phyloP scores from a whole-genome alignment of 441 rosid genomes.

The Adansonia madagascariensis region DNA sequence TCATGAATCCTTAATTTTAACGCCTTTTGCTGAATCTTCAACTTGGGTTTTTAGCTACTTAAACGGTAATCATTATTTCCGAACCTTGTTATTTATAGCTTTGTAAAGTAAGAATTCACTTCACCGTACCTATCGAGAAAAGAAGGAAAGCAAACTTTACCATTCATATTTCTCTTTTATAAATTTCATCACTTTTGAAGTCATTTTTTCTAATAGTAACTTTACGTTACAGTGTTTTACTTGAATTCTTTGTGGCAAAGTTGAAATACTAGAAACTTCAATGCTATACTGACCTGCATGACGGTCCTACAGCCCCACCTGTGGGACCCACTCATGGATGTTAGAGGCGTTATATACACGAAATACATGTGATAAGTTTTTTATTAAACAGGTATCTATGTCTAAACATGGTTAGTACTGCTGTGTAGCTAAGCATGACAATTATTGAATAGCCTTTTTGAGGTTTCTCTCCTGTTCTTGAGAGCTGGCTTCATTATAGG shows the following conservation, averaged over 20 bases:
- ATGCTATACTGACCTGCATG: neutral
- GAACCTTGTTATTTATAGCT: neutral
- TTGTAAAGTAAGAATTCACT: neutral
- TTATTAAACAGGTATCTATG: neutral
- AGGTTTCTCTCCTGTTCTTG: constrained; percentile 1
- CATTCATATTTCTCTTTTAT: neutral
- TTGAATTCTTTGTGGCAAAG: neutral
- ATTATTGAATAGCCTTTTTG: constrained; percentile 22
- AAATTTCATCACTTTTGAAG: constrained; percentile 11
- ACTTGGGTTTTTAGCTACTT: neutral
- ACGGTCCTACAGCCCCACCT: neutral
- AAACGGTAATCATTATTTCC: neutral
- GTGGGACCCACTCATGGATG: constrained; percentile 23
- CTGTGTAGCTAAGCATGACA: neutral
- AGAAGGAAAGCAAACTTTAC: neutral
- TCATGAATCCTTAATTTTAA: constrained; percentile 6
- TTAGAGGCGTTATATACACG: constrained; percentile 9
- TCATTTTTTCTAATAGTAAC: neutral
- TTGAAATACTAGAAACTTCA: neutral
- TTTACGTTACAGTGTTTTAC: constrained; percentile 1
- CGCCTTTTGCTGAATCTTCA: constrained; percentile 8
- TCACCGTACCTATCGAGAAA: neutral
- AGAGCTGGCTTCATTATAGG: constrained; percentile 10
- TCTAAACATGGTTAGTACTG: constrained; percentile 24
- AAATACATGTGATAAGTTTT: constrained; percentile 19